Evolutionary conservation across 2,329 filamentous ascomycete species (phyloP).

Genomic region (Cryphonectria nitschkei): DNA sequence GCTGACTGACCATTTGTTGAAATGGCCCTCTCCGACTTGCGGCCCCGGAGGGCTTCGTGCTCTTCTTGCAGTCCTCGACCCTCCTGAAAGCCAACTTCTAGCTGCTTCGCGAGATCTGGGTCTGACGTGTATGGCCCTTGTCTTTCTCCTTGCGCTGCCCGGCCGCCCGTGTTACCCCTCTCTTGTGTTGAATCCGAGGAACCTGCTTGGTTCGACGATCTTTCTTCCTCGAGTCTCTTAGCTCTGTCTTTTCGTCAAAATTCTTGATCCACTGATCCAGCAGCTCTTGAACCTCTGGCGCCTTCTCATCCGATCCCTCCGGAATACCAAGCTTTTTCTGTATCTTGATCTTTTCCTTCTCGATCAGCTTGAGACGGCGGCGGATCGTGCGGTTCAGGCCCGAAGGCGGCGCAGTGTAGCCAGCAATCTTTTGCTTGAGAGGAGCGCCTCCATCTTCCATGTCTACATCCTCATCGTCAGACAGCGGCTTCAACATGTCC

Average conservation of each 20-base stretch:
- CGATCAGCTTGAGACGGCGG: slow-evolving; percentile 37
- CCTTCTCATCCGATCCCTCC: slow-evolving; percentile 31
- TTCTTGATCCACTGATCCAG: slow-evolving; percentile 33
- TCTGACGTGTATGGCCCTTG: background rate
- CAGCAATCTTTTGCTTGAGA: slow-evolving; percentile 14
- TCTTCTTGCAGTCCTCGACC: background rate
- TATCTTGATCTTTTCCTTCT: slow-evolving; percentile 33
- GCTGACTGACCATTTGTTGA: background rate
- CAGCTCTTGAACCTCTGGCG: slow-evolving; percentile 33
- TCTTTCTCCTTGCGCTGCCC: slow-evolving; percentile 4
- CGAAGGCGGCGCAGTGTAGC: slow-evolving; percentile 20
- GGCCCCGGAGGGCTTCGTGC: background rate
- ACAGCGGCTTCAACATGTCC: slow-evolving; percentile 15
- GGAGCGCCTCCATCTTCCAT: slow-evolving; percentile 23
- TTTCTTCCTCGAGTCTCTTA: slow-evolving; percentile 32
- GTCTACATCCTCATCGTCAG: slow-evolving; percentile 26
- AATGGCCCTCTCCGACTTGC: background rate
- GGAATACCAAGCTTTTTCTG: slow-evolving; percentile 34
- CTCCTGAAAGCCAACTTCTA: background rate
- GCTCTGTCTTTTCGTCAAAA: slow-evolving; percentile 34
- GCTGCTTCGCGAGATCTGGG: slow-evolving; percentile 3
- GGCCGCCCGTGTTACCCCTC: slow-evolving; percentile 31
- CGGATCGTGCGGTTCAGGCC: slow-evolving; percentile 36
- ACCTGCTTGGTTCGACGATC: slow-evolving; percentile 24
- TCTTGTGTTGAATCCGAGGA: slow-evolving; percentile 21